Base-by-base conservation (phyloP, 257 asterid genomes). In the Solanum chiquidenum region DNA sequence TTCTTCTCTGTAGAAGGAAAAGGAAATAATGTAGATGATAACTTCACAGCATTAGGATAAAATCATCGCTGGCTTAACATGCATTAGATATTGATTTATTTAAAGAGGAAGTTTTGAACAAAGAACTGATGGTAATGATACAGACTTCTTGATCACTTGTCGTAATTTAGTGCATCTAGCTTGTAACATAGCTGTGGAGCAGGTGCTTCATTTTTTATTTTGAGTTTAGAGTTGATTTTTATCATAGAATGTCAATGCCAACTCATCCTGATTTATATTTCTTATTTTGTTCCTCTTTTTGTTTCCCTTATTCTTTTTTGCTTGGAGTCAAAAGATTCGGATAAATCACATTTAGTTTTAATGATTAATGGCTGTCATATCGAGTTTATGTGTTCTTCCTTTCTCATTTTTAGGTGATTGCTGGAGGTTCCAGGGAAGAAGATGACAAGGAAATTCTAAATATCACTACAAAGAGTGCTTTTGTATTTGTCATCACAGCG, bases 401-500 rank as follows among this genome's bases (percentile, higher is more conserved):
- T 82, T 49, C 31, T 82, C 44, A 82, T 49, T 82, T 29, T 49
- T 82, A 97, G 99, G 97, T 89, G 75, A 86, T 88, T 92, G 92
- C 93, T 83, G 91, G 92, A 87, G 92, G 93, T 77, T 90, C 93
- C 87, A 93, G 89, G 89, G 95, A 92, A 42, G 99, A 94, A 72
- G 94, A 88, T 42, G 98, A 95, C 92, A 82, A 82, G 86, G 98
- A 95, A 88, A 87, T 95, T 77, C 86, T 96, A 89, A 93, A 90
- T 88, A 95, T 97, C 85, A 96, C 83, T 66, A 73, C 94, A 37
- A 96, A 90, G 90, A 95, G 96, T 94, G 99, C 99, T 91, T 86
- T 96, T 71, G 89, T 95, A 86, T 97, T 97, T 90, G 98, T 97
- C 89, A 90, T 97, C 90, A 87, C 95, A 55, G 98, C 99, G 14